phyloP scores from a whole-genome alignment of 345 rosid genomes.

The Abelmoschus esculentus region DNA sequence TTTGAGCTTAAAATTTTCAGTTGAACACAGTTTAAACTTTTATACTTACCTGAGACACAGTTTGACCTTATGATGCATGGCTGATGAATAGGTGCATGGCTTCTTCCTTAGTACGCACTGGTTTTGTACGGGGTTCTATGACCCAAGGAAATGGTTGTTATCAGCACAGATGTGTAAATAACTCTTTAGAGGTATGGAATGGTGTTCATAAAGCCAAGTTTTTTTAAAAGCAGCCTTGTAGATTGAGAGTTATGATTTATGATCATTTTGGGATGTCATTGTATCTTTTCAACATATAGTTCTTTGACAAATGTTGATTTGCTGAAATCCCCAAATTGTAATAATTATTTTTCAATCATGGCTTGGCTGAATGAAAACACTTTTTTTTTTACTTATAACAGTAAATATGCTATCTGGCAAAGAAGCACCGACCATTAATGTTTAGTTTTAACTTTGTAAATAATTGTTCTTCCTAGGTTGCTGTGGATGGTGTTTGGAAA shows the following conservation, averaged over 20 bases:
- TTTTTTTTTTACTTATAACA: not conserved
- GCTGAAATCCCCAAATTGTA: too few relatives aligned
- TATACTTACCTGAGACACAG: not conserved
- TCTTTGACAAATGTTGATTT: too few relatives aligned
- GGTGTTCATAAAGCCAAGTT: not conserved
- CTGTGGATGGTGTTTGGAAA: constrained; percentile 96
- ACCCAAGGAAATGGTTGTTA: constrained; percentile 98
- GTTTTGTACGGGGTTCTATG: constrained; percentile 88
- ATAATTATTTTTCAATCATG: constrained; percentile 2
- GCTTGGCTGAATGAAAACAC: not conserved
- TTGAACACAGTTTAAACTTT: not conserved
- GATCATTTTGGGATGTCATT: too few relatives aligned
- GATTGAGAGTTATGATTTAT: too few relatives aligned
- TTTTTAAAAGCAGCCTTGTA: too few relatives aligned
- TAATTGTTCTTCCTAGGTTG: constrained; percentile 44
- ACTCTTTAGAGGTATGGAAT: constrained; percentile 64
- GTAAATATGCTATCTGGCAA: not conserved
- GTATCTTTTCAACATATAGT: too few relatives aligned
- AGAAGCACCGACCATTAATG: not conserved
- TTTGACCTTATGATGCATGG: constrained; percentile 4
- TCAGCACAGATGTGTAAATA: constrained; percentile 81
- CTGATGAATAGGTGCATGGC: constrained; percentile 77
- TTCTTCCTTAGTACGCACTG: constrained; percentile 87
- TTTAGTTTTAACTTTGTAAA: not conserved
- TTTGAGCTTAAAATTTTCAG: not conserved